phyloP scores from a whole-genome alignment of 2,329 filamentous ascomycete species.

The Ophiocordyceps australis region DNA sequence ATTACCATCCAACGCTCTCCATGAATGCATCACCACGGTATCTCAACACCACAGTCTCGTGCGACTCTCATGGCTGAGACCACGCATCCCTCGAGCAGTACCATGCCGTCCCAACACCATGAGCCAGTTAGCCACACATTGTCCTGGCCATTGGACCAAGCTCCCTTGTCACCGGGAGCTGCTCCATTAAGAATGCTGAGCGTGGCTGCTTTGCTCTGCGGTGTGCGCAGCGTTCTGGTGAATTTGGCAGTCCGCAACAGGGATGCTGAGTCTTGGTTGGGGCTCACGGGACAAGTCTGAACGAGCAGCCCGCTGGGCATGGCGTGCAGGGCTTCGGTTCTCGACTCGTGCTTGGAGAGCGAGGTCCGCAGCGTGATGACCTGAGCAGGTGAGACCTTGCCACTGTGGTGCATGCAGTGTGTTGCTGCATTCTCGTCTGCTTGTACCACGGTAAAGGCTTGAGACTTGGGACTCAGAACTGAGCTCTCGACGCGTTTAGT shows the following conservation, averaged over 20 bases:
- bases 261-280: slow-evolving; percentile 15
- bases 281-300: slow-evolving; percentile 28
- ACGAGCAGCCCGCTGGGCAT: slow-evolving; percentile 31
- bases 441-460: slow-evolving; percentile 2
- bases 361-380: slow-evolving; percentile 15
- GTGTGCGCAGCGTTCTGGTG: slow-evolving; percentile 31
- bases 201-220: slow-evolving; percentile 25
- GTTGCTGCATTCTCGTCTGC: slow-evolving; percentile 1
- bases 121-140: slow-evolving; percentile 36
- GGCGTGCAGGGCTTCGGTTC: slow-evolving; percentile 33
- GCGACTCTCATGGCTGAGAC: slow-evolving; percentile 39
- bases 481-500: slow-evolving; percentile 28
- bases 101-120: slow-evolving; percentile 50
- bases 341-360: slow-evolving; percentile 9
- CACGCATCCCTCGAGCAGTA: slow-evolving; percentile 40
- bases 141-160: slow-evolving; percentile 33
- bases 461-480: slow-evolving; percentile 12
- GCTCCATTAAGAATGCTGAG: slow-evolving; percentile 23
- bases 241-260: slow-evolving; percentile 27
- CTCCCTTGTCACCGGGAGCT: slow-evolving; percentile 2
- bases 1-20: too few relatives aligned
- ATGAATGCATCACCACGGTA: slow-evolving; percentile 20
- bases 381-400: slow-evolving; percentile 10
- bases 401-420: slow-evolving; percentile 12
- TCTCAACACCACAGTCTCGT: slow-evolving; percentile 25